Evolutionary conservation across 2,329 filamentous ascomycete species (phyloP).

Genomic region (Arthrobotrys iridis): DNA sequence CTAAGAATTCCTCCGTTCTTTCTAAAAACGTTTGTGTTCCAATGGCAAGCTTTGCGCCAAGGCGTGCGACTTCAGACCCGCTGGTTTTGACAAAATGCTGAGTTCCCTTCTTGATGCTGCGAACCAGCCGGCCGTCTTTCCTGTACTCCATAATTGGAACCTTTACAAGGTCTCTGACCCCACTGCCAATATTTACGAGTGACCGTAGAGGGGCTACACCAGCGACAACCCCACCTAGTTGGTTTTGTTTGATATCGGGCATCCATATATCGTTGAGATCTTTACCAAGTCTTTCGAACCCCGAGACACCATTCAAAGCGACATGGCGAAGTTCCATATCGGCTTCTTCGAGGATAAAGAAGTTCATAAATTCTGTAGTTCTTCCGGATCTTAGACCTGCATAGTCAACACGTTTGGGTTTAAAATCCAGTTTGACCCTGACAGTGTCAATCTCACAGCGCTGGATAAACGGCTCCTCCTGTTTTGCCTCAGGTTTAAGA

Average conservation of each 20-base stretch:
- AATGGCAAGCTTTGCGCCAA: slow-evolving; percentile 92
- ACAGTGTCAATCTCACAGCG: slow-evolving; percentile 86
- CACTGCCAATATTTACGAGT: slow-evolving; percentile 88
- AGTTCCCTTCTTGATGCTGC: slow-evolving; percentile 90
- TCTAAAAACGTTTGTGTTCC: slow-evolving; percentile 94
- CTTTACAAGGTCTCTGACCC: slow-evolving; percentile 84
- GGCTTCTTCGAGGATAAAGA: slow-evolving; percentile 87
- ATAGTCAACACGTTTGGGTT: slow-evolving; percentile 97
- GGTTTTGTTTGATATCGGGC: slow-evolving; percentile 88
- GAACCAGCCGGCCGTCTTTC: slow-evolving; percentile 90
- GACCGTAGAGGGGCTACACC: slow-evolving; percentile 90
- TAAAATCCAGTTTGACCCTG: slow-evolving; percentile 90
- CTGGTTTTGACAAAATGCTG: slow-evolving; percentile 91
- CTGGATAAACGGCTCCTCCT: slow-evolving; percentile 86
- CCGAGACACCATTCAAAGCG: slow-evolving; percentile 90
- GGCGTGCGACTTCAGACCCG: slow-evolving; percentile 89
- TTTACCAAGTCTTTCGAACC: slow-evolving; percentile 88
- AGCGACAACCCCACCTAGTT: slow-evolving; percentile 86
- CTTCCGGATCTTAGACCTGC: slow-evolving; percentile 88
- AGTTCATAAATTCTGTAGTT: slow-evolving; percentile 99
- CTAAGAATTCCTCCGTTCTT: slow-evolving; percentile 76
- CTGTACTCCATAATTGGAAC: slow-evolving; percentile 91
- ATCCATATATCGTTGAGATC: slow-evolving; percentile 96
- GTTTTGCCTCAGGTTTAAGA: slow-evolving; percentile 61
- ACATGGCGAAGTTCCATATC: slow-evolving; percentile 86